phyloP scores from a whole-genome alignment of 805 yeast species.

The Metschnikowia cubensis region DNA sequence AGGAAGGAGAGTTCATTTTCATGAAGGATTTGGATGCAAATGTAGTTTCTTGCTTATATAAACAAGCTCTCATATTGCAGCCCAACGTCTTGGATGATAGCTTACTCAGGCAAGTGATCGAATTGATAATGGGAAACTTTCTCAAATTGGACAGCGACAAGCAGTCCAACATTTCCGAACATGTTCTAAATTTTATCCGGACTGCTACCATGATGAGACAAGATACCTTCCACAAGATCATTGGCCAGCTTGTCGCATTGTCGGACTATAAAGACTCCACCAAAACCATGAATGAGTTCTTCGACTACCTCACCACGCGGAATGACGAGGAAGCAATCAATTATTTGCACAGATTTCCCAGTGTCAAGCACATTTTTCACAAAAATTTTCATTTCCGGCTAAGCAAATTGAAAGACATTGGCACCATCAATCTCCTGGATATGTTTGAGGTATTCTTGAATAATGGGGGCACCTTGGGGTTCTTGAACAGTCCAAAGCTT shows the following conservation, averaged over 20 bases:
- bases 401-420: constrained; percentile 16
- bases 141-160: constrained; percentile 16
- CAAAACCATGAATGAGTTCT: constrained; percentile 25
- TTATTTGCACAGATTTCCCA: constrained; percentile 26
- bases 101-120: constrained; percentile 31
- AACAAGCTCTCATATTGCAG: constrained; percentile 32
- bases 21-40: constrained; percentile 16
- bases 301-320: constrained; percentile 25
- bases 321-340: constrained; percentile 37
- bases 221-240: constrained; percentile 20
- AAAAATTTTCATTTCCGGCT: constrained; percentile 23
- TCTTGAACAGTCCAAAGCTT: constrained; percentile 30
- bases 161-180: constrained; percentile 22
- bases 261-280: constrained; percentile 16
- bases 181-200: constrained; percentile 33
- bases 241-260: constrained; percentile 15
- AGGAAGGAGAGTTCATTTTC: constrained; percentile 12
- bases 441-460: constrained; percentile 32
- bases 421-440: constrained; percentile 18
- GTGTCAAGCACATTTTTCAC: constrained; percentile 25
- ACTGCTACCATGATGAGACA: constrained; percentile 32
- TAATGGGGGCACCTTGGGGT: constrained; percentile 35
- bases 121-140: constrained; percentile 29
- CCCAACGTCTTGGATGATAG: constrained; percentile 29
- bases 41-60: constrained; percentile 28